Percentiles rank a stretch among this genome's conserved stretches.
These are phyloP conservation scores for Ophiostoma quercus DNA, from an alignment of 2,329 filamentous ascomycete species.

Conservation along the genomic window DNA sequence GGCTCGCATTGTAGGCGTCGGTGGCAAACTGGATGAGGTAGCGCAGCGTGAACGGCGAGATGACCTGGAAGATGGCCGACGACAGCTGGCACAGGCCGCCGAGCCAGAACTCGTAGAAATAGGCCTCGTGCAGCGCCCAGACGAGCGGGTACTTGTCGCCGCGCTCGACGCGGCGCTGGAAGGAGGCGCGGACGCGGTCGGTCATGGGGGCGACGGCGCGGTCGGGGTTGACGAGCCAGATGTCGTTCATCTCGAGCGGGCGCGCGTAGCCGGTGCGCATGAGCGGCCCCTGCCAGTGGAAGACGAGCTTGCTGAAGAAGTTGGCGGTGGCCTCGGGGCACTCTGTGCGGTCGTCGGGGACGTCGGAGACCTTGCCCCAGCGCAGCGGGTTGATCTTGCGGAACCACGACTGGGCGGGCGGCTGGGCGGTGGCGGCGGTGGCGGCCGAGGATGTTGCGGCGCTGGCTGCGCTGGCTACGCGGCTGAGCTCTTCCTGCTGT, in stretches of 20 bases:
- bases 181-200: conserved; percentile 58
- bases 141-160: conserved; percentile 70
- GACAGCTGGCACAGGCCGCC: conserved; percentile 72
- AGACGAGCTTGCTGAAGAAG: conserved; percentile 70
- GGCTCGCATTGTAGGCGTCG: conserved; percentile 66
- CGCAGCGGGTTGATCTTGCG: conserved; percentile 56
- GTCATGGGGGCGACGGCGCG: conserved; percentile 67
- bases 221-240: conserved; percentile 83
- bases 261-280: conserved; percentile 85
- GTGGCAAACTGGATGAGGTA: conserved; percentile 82
- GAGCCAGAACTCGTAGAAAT: conserved; percentile 76
- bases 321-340: conserved; percentile 68
- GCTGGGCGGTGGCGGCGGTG: background rate
- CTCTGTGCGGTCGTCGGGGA: conserved; percentile 48
- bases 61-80: conserved; percentile 69
- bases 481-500: conserved; percentile 34
- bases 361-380: conserved; percentile 53
- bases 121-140: conserved; percentile 80
- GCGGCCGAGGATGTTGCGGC: background rate
- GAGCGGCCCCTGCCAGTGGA: conserved; percentile 84
- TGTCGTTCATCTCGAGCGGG: conserved; percentile 73
- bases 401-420: conserved; percentile 55
- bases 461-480: conserved; percentile 38
- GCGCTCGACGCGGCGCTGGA: conserved; percentile 60
- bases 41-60: conserved; percentile 78